A percentile compares a stretch with the other conserved stretches of the same genome.
Evolutionary conservation across 2,329 filamentous ascomycete genomes (phyloP).

Genomic region (Phaeosphaeriaceae sp.): DNA sequence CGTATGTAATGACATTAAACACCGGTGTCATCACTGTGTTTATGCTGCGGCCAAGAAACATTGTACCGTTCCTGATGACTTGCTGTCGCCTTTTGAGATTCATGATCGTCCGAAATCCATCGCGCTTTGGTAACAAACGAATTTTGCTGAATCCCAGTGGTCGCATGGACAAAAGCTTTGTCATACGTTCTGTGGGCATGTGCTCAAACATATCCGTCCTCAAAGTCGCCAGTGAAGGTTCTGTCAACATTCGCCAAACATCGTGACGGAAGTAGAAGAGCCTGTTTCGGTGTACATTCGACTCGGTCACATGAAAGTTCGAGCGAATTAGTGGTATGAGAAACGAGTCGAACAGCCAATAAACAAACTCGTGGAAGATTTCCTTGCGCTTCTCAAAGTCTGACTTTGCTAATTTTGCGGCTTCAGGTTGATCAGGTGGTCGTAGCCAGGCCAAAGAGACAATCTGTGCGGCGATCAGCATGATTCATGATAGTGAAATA

Average conservation of each 20-base stretch:
- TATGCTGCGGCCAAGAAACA: conserved; percentile 68
- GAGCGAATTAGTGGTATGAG: conserved; percentile 84
- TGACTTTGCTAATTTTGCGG: conserved; percentile 68
- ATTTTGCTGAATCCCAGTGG: conserved; percentile 79
- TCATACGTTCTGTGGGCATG: conserved; percentile 65
- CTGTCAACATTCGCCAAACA: conserved; percentile 79
- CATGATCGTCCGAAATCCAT: conserved; percentile 81
- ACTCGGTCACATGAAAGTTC: conserved; percentile 96
- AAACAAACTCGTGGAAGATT: conserved; percentile 83
- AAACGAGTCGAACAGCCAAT: conserved; percentile 92
- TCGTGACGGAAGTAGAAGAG: conserved; percentile 96
- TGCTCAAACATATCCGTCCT: conserved; percentile 81
- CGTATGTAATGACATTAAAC: conserved; percentile 77
- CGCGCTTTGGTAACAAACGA: conserved; percentile 81
- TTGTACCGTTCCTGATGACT: conserved; percentile 60
- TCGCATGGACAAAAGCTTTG: conserved; percentile 65
- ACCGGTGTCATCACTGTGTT: conserved; percentile 76
- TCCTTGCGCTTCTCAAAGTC: conserved; percentile 80
- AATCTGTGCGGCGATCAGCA: conserved; percentile 59
- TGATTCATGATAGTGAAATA: conserved; percentile 7
- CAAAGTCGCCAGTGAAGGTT: conserved; percentile 72
- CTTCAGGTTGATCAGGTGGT: conserved; percentile 55
- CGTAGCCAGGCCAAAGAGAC: conserved; percentile 75
- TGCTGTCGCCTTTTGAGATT: conserved; percentile 76
- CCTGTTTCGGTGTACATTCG: conserved; percentile 76